phyloP scores from a whole-genome alignment of 75 land plant species.

The Isoetes taiwanensis region DNA sequence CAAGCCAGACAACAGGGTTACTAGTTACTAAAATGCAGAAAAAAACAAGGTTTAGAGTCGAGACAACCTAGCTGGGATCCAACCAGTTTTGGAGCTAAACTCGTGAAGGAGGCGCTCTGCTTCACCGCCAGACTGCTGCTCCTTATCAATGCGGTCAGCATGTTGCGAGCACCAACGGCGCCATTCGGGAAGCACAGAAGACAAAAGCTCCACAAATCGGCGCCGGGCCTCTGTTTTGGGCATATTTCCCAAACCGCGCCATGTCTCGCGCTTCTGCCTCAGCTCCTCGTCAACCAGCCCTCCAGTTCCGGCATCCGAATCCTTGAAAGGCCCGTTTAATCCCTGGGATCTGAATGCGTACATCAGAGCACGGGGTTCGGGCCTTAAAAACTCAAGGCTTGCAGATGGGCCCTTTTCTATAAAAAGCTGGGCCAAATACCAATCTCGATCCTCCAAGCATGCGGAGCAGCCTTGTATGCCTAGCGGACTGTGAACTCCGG shows the following conservation, averaged over 20 bases:
- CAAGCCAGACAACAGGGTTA: too few relatives aligned
- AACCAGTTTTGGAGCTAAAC: too few relatives aligned
- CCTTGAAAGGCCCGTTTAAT: slow-evolving; percentile 23
- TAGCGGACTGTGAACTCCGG: too few relatives aligned
- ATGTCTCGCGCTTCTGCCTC: slow-evolving; percentile 26
- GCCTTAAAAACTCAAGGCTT: slow-evolving; percentile 21
- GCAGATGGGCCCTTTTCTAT: slow-evolving; percentile 34
- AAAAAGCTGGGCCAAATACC: slow-evolving; percentile 27
- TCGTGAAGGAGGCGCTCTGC: too few relatives aligned
- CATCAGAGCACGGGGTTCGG: slow-evolving; percentile 16
- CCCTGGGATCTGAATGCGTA: slow-evolving; percentile 30
- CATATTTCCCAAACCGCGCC: slow-evolving; percentile 29
- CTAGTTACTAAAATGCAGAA: too few relatives aligned
- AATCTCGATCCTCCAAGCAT: slow-evolving; percentile 24
- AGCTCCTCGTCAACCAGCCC: slow-evolving; percentile 19
- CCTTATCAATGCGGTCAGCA: too few relatives aligned
- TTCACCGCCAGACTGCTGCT: too few relatives aligned
- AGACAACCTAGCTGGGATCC: too few relatives aligned
- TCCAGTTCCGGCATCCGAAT: slow-evolving; percentile 11
- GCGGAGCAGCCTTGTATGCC: too few relatives aligned
- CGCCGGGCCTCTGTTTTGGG: slow-evolving; percentile 20
- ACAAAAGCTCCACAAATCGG: slow-evolving; percentile 16
- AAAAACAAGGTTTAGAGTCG: too few relatives aligned
- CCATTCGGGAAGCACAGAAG: slow-evolving; percentile 27
- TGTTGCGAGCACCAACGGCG: slow-evolving; percentile 11